These are phyloP conservation scores for Geotrichum europaeum DNA, from an alignment of 1,139 yeast species.

Conservation along the genomic window DNA sequence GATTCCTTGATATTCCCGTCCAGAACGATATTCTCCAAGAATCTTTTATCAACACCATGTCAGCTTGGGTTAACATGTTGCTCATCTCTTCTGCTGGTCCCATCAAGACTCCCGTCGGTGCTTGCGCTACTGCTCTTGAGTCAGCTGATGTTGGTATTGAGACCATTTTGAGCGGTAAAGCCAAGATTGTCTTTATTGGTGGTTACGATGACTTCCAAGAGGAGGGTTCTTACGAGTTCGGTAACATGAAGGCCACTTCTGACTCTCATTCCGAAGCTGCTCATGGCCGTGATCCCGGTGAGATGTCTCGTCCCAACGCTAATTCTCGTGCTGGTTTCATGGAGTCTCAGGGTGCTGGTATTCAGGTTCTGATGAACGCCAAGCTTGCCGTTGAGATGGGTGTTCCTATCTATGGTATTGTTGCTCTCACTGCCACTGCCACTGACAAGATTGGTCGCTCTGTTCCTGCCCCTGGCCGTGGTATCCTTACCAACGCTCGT, in stretches of 20 bases:
- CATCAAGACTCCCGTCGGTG: constrained; percentile 98
- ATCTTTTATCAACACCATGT: constrained; percentile 97
- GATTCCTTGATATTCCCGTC: constrained; percentile 85
- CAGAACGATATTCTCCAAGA: constrained; percentile 96
- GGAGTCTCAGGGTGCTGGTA: constrained; percentile 99
- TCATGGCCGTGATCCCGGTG: constrained; percentile 95
- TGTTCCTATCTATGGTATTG: constrained; percentile 94
- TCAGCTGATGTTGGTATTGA: constrained; percentile 95
- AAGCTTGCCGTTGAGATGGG: constrained; percentile 95
- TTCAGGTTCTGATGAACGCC: constrained; percentile 93
- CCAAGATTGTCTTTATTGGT: constrained; percentile 94
- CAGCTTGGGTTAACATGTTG: constrained; percentile 99
- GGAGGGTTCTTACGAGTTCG: constrained; percentile 97
- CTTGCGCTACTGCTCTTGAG: constrained; percentile 98
- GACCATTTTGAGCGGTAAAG: constrained; percentile 86
- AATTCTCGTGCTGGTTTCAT: constrained; percentile 95
- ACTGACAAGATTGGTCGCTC: constrained; percentile 98
- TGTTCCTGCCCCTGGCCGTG: constrained; percentile 99
- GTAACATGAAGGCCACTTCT: constrained; percentile 97
- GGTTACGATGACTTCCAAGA: constrained; percentile 99
- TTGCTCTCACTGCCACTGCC: constrained; percentile 94
- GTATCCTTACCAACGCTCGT: constrained; percentile 95
- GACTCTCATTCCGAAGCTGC: constrained; percentile 80
- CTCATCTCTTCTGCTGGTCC: constrained; percentile 97
- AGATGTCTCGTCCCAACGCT: constrained; percentile 98